Percentiles rank a stretch among this genome's conserved stretches.
phyloP scores from a whole-genome alignment of 352 stramenopile genomes.

The Aphanomyces stellatus region DNA sequence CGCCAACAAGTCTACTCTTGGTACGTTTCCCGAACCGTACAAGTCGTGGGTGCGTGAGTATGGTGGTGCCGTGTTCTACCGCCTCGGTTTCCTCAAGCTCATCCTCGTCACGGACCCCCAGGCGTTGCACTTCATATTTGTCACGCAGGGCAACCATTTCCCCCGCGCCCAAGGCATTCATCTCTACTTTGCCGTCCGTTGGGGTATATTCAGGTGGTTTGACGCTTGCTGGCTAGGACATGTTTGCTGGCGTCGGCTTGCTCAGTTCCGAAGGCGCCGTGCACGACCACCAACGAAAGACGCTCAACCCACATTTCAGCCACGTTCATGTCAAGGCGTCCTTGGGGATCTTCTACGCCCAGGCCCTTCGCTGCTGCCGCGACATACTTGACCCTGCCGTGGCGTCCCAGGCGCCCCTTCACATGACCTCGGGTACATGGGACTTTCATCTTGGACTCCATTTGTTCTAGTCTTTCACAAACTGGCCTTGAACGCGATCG shows the following conservation, averaged over 20 bases:
- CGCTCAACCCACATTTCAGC: slow-evolving; percentile 7
- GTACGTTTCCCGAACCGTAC: background rate
- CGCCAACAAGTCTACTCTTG: too few relatives aligned
- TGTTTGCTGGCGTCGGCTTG: background rate
- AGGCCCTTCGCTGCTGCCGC: background rate
- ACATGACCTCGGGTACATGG: background rate
- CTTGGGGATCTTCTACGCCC: background rate
- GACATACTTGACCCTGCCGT: background rate
- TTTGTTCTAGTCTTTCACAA: slow-evolving; percentile 1
- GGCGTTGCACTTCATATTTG: background rate
- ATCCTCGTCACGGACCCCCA: background rate
- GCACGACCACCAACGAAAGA: slow-evolving; percentile 10
- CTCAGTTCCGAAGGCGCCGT: slow-evolving; percentile 2
- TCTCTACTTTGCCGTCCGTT: background rate
- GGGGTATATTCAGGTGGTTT: background rate
- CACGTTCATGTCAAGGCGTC: background rate
- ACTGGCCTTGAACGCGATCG: slow-evolving; percentile 1
- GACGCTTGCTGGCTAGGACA: background rate
- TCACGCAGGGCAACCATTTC: background rate
- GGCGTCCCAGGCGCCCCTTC: background rate
- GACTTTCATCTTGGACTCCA: too few relatives aligned
- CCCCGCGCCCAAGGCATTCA: background rate
- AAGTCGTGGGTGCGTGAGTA: background rate
- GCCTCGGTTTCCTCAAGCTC: background rate
- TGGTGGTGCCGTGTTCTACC: background rate